These are phyloP conservation scores for Pythium rhizo-oryzae DNA, from an alignment of 352 stramenopile genomes.

Conservation along the genomic window DNA sequence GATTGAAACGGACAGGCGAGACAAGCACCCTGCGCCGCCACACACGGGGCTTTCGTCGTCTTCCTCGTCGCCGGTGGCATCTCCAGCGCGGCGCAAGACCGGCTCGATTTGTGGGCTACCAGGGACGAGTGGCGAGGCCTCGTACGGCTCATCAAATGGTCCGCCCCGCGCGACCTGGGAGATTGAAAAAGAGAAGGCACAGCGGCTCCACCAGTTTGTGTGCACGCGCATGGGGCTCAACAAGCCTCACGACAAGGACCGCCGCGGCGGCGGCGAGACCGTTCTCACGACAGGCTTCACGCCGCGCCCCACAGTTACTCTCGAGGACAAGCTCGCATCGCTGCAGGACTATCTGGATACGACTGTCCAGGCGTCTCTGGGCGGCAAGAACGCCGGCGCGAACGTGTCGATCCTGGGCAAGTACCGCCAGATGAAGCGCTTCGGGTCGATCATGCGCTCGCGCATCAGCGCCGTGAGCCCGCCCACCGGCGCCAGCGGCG, in stretches of 20 bases:
- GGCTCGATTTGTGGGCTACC: constrained; percentile 14
- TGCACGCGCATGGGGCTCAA: constrained; percentile 54
- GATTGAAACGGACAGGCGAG: constrained; percentile 49
- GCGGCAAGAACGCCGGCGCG: constrained; percentile 19
- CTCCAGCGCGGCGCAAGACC: constrained; percentile 14
- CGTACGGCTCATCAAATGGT: neutral
- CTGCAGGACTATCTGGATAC: constrained; percentile 65
- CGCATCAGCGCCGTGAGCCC: constrained; percentile 10
- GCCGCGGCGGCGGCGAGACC: constrained; percentile 16
- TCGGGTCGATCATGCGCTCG: constrained; percentile 59
- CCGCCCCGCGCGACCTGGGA: constrained; percentile 35
- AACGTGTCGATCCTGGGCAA: constrained; percentile 49
- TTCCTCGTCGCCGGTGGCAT: neutral
- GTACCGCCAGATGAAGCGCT: constrained; percentile 64
- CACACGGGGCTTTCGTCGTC: neutral
- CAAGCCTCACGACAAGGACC: constrained; percentile 35
- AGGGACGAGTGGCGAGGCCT: neutral
- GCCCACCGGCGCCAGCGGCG: neutral
- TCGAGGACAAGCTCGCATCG: constrained; percentile 67
- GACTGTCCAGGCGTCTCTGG: constrained; percentile 18
- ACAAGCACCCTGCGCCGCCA: constrained; percentile 34
- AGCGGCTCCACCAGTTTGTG: constrained; percentile 62
- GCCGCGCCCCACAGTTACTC: constrained; percentile 35
- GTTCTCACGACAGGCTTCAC: constrained; percentile 50
- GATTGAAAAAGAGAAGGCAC: constrained; percentile 52